phyloP scores from a whole-genome alignment of 805 yeast genomes.

The Candida orba region DNA sequence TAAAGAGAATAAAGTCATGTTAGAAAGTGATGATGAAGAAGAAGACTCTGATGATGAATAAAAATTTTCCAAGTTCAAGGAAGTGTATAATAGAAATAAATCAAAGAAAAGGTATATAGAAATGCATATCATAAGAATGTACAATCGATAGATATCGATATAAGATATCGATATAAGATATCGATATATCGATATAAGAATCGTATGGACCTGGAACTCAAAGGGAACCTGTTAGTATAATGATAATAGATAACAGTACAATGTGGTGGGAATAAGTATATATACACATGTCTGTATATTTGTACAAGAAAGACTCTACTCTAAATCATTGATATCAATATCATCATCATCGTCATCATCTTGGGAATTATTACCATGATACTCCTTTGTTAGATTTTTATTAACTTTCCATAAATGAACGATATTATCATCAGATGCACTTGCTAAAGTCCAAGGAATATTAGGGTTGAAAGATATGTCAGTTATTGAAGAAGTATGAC shows the following conservation, averaged over 20 bases:
- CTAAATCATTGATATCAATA: conserved; percentile 16
- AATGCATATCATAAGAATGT: no score
- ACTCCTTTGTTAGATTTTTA: conserved; percentile 28
- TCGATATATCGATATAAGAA: no score
- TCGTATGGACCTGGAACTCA: no score
- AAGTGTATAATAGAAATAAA: background rate
- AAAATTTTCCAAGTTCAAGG: background rate
- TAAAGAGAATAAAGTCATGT: conserved; percentile 6
- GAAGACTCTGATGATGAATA: conserved; percentile 5
- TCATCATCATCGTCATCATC: conserved; percentile 14
- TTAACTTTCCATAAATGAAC: conserved; percentile 40
- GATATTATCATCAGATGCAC: conserved; percentile 40
- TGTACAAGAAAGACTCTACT: conserved; percentile 8
- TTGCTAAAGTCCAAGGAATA: conserved; percentile 70
- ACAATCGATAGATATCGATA: no score
- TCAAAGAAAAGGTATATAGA: background rate
- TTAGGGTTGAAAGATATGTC: conserved; percentile 64
- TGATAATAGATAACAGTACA: no score
- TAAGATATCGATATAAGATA: no score
- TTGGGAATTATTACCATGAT: background rate
- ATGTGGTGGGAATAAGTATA: no score
- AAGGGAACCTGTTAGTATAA: no score
- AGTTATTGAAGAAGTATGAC: conserved; percentile 72
- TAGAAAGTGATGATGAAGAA: conserved; percentile 4
- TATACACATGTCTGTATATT: no score